Evolutionary conservation across 768 basidiomycete genomes (phyloP), one percentile per base, ranked within the genome.

Genomic region (Rubroboletus pulcherrimus): DNA sequence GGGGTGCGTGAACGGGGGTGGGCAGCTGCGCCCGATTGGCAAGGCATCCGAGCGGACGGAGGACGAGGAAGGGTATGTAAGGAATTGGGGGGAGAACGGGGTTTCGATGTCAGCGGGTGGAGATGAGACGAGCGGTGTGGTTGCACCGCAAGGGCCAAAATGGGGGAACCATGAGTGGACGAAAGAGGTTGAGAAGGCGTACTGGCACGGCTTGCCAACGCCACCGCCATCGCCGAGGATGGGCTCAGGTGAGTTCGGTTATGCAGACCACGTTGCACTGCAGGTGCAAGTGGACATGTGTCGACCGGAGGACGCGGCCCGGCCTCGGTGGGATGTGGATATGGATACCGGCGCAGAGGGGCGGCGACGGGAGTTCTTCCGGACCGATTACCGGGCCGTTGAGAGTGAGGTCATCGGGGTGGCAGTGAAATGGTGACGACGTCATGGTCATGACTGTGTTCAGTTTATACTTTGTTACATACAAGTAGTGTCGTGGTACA

Each of bases 1-100:
- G 0, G 97, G 97, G 17, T 98, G 97, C 70, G 92, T 97, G 40
- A 98, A 98, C 68, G 97, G 97, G 8, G 97, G 96, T 21, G 97
- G 97, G 6, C 97, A 98, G 75, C 71, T 71, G 40, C 58, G 64
- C 34, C 60, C 57, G 24, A 56, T 53, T 42, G 39, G 57, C 42
- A 59, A 59, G 41, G 53, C 51, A 7, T 51, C 62, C 29, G 68
- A 67, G 41, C 66, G 66, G 39, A 52, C 54, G n/a, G 62, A 54
- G 47, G 80, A 93, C 65, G 82, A 74, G 51, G 91, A 92, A 68
- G 89, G 88, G 9, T 85, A 84, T 63, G 61, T 71, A 54, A 74
- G 88, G 59, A 78, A 86, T 44, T 85, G 87, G 83, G 77, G 77
- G 45, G 81, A 77, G 49, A 75, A 69, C 51, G 86, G 84, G 5